These are phyloP conservation scores for Rhizopogon rudus DNA, from an alignment of 768 basidiomycete species.

Conservation along the genomic window DNA sequence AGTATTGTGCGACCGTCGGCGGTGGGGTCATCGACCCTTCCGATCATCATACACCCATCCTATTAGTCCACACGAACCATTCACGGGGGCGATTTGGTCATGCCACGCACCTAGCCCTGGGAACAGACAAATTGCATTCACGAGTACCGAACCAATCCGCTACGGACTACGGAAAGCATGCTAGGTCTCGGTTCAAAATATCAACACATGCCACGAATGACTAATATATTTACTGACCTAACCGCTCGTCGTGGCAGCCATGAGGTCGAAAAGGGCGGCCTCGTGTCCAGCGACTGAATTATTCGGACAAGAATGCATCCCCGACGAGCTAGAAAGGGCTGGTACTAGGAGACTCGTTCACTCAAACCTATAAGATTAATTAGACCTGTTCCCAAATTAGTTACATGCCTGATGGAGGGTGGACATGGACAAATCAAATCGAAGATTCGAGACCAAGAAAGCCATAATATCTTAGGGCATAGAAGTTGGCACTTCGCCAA, in stretches of 20 bases:
- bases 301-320: neutral
- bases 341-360: neutral
- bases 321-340: neutral
- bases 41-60: neutral
- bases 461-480: neutral
- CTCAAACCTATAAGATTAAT: neutral
- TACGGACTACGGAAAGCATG: neutral
- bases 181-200: neutral
- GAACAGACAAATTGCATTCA: neutral
- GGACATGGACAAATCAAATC: neutral
- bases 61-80: neutral
- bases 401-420: neutral
- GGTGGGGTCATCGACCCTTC: slow-evolving; percentile 4
- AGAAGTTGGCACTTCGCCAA: neutral
- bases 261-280: slow-evolving; percentile 3
- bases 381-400: neutral
- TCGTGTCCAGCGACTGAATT: neutral
- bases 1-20: slow-evolving; percentile 4
- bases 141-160: neutral
- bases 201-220: neutral
- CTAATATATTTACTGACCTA: neutral
- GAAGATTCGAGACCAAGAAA: neutral
- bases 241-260: slow-evolving; percentile 1
- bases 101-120: neutral
- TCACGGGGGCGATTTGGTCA: neutral